A percentile compares a stretch with the other conserved stretches of the same genome.
These are phyloP conservation scores for Eurotiales sp. DNA, from an alignment of 2,329 filamentous ascomycete species.

Conservation along the genomic window DNA sequence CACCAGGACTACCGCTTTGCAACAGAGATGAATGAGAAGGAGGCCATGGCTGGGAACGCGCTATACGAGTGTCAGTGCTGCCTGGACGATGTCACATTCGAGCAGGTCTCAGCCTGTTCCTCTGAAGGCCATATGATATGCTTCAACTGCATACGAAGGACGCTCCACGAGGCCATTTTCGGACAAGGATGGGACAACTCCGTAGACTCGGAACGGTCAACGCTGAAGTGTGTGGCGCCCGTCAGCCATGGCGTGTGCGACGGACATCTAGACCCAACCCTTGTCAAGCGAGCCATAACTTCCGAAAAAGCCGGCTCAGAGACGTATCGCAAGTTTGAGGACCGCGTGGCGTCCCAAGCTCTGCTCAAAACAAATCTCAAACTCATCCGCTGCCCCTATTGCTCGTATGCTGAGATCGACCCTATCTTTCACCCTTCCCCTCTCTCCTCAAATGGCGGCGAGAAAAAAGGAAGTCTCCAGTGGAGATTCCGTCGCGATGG, in stretches of 20 bases:
- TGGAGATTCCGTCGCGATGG: slow-evolving; percentile 55
- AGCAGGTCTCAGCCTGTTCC: slow-evolving; percentile 46
- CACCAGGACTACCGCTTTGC: slow-evolving; percentile 36
- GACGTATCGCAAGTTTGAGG: slow-evolving; percentile 70
- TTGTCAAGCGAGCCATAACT: slow-evolving; percentile 69
- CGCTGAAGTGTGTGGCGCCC: slow-evolving; percentile 78
- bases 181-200: slow-evolving; percentile 87
- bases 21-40: slow-evolving; percentile 39
- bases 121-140: slow-evolving; percentile 44
- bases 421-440: slow-evolving; percentile 62
- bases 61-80: slow-evolving; percentile 50
- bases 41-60: slow-evolving; percentile 38
- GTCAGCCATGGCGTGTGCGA: slow-evolving; percentile 63
- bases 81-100: slow-evolving; percentile 45
- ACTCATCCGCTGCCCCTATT: slow-evolving; percentile 83
- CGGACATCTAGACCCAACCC: slow-evolving; percentile 66
- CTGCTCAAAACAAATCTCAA: slow-evolving; percentile 70
- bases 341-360: slow-evolving; percentile 71
- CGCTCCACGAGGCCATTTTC: slow-evolving; percentile 82
- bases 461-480: slow-evolving; percentile 37
- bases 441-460: slow-evolving; percentile 17
- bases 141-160: slow-evolving; percentile 73
- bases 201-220: slow-evolving; percentile 68
- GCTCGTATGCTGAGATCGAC: slow-evolving; percentile 84
- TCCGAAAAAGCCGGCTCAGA: slow-evolving; percentile 67